Evolutionary conservation across 2,329 filamentous ascomycete species (phyloP).

Genomic region (Colletotrichum graminicola): DNA sequence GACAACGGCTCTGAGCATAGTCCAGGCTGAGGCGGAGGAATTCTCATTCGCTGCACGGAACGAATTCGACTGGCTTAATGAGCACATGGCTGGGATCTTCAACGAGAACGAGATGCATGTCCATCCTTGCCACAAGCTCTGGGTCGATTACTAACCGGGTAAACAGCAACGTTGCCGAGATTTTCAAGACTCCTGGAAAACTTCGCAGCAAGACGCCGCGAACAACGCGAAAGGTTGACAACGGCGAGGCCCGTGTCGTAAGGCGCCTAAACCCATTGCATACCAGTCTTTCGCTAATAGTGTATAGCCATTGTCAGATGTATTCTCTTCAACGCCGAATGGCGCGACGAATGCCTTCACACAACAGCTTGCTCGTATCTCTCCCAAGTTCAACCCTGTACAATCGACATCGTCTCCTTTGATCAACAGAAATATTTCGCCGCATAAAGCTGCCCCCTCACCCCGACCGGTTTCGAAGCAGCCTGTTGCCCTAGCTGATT

Average conservation of each 20-base stretch:
- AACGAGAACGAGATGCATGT: conserved; percentile 87
- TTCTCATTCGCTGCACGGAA: conserved; percentile 92
- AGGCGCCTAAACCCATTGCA: conserved; percentile 49
- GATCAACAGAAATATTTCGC: conserved; percentile 51
- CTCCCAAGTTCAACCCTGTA: conserved; percentile 71
- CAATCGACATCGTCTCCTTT: conserved; percentile 55
- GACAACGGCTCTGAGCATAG: conserved; percentile 79
- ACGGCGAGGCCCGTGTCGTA: conserved; percentile 73
- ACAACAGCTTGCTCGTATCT: conserved; percentile 61
- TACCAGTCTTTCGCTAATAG: conserved; percentile 46
- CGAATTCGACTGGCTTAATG: conserved; percentile 97
- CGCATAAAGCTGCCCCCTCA: conserved; percentile 50
- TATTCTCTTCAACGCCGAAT: conserved; percentile 68
- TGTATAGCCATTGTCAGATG: conserved; percentile 68
- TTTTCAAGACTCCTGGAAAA: conserved; percentile 95
- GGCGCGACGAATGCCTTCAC: conserved; percentile 67
- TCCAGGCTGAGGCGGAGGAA: conserved; percentile 88
- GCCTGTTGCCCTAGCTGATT: conserved; percentile 65
- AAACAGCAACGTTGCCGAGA: conserved; percentile 85
- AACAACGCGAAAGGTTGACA: conserved; percentile 72
- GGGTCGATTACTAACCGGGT: conserved; percentile 4
- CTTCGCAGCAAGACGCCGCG: conserved; percentile 84
- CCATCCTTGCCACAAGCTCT: conserved; percentile 37
- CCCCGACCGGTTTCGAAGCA: conserved; percentile 51
- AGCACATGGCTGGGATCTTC: conserved; percentile 97